These are phyloP conservation scores for Lasiosphaeriaceae sp. DNA, from an alignment of 495 filamentous ascomycete genomes.

Conservation along the genomic window DNA sequence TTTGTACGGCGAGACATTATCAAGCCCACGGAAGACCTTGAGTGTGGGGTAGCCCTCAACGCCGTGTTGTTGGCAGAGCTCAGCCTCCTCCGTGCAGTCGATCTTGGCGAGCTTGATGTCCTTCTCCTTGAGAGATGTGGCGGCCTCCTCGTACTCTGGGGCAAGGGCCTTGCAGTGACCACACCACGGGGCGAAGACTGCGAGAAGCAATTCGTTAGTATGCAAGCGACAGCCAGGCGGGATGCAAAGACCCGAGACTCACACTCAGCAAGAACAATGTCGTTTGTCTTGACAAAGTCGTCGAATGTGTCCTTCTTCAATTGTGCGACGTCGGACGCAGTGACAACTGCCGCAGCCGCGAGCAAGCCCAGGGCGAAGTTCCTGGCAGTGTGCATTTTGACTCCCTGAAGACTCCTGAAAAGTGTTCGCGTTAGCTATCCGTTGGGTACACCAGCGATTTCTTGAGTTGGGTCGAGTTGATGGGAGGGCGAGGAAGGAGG, in stretches of 20 bases:
- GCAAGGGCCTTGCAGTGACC: conserved; percentile 84
- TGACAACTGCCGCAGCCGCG: conserved; percentile 58
- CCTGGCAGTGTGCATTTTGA: conserved; percentile 28
- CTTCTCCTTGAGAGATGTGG: conserved; percentile 92
- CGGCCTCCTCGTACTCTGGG: conserved; percentile 85
- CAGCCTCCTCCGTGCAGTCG: conserved; percentile 92
- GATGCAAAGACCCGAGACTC: conserved; percentile 28
- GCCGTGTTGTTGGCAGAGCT: conserved; percentile 82
- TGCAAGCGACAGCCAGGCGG: not conserved
- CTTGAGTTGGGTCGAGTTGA: not conserved
- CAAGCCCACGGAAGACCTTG: conserved; percentile 96
- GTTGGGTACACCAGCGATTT: not conserved
- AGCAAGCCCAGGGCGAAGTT: conserved; percentile 51
- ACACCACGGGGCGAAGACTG: conserved; percentile 72
- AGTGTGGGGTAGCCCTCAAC: conserved; percentile 97
- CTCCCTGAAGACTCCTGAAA: not conserved
- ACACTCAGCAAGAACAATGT: conserved; percentile 80
- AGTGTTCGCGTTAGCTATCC: not conserved
- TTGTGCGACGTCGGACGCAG: conserved; percentile 74
- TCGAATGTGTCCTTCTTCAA: conserved; percentile 83
- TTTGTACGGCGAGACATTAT: conserved; percentile 75
- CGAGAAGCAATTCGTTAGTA: conserved; percentile 2
- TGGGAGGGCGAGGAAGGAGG: too few relatives aligned
- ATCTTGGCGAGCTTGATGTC: conserved; percentile 88
- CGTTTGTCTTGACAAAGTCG: conserved; percentile 78